Evolutionary conservation across 257 asterid genomes (phyloP).

Genomic region (Solanum bulbocastanum): DNA sequence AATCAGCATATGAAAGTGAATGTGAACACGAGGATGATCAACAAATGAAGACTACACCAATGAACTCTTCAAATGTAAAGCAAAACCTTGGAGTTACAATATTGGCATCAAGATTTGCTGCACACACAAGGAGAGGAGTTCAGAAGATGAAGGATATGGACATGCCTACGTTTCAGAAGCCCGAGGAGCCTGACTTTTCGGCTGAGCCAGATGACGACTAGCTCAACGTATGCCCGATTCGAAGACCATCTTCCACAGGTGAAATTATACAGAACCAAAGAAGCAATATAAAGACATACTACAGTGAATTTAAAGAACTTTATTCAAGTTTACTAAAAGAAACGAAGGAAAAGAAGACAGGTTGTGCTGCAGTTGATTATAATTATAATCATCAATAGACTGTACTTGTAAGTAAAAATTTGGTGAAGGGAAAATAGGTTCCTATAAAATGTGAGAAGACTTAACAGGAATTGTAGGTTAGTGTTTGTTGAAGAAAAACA

Average conservation of each 20-base stretch:
- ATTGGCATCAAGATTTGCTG: slow-evolving; percentile 69
- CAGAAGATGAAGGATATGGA: slow-evolving; percentile 50
- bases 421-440: background rate
- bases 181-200: slow-evolving; percentile 75
- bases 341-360: background rate
- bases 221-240: background rate
- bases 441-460: background rate
- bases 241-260: background rate
- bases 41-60: background rate
- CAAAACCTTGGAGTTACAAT: slow-evolving; percentile 54
- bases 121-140: slow-evolving; percentile 60
- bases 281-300: background rate
- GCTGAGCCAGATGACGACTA: slow-evolving; percentile 59
- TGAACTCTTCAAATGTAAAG: slow-evolving; percentile 16
- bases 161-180: slow-evolving; percentile 52
- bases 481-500: background rate
- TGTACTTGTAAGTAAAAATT: background rate
- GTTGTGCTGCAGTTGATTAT: background rate
- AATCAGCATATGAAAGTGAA: slow-evolving; percentile 6
- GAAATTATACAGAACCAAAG: background rate
- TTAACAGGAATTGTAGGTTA: background rate
- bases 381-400: background rate
- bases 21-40: slow-evolving; percentile 12
- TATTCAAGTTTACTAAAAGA: background rate
- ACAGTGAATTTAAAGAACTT: background rate